Conservation (phyloP, 352 stramenopile species). For the Blastocystis sp. region DNA sequence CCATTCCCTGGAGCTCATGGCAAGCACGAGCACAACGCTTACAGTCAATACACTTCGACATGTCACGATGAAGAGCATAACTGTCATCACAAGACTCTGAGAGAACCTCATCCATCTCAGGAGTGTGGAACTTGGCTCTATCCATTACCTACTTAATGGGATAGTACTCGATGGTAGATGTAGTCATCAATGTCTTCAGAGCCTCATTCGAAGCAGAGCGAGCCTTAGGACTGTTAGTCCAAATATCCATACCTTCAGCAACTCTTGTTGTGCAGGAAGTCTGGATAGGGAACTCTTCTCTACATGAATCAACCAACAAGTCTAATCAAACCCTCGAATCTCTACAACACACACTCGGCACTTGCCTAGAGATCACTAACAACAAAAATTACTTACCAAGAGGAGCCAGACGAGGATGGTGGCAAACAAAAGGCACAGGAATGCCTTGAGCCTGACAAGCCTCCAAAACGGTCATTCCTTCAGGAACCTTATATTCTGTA, state of each 20-base stretch:
- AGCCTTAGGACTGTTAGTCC: constrained; percentile 59
- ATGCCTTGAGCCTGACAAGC: constrained; percentile 59
- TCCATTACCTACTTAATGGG: neutral
- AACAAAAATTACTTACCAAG: neutral
- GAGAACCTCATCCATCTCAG: constrained; percentile 46
- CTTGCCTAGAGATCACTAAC: constrained; percentile 44
- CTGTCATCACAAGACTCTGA: constrained; percentile 45
- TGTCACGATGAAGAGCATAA: constrained; percentile 65
- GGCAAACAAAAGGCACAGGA: constrained; percentile 57
- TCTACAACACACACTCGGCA: constrained; percentile 59
- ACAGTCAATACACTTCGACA: constrained; percentile 67
- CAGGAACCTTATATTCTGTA: constrained; percentile 56
- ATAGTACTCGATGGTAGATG: constrained; percentile 4
- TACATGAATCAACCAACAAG: neutral
- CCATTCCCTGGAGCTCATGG: constrained; percentile 59
- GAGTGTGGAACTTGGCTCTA: constrained; percentile 57
- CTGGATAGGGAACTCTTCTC: constrained; percentile 57
- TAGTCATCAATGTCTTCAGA: constrained; percentile 54
- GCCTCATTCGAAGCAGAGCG: constrained; percentile 54
- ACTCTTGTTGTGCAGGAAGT: constrained; percentile 56
- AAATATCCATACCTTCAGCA: constrained; percentile 62
- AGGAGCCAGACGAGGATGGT: constrained; percentile 58
- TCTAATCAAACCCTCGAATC: constrained; percentile 36
- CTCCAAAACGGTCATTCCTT: constrained; percentile 60
- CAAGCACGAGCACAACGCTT: constrained; percentile 66